Evolutionary conservation across 2,329 filamentous ascomycete species (phyloP).

Genomic region (Dothideomycetes sp.): DNA sequence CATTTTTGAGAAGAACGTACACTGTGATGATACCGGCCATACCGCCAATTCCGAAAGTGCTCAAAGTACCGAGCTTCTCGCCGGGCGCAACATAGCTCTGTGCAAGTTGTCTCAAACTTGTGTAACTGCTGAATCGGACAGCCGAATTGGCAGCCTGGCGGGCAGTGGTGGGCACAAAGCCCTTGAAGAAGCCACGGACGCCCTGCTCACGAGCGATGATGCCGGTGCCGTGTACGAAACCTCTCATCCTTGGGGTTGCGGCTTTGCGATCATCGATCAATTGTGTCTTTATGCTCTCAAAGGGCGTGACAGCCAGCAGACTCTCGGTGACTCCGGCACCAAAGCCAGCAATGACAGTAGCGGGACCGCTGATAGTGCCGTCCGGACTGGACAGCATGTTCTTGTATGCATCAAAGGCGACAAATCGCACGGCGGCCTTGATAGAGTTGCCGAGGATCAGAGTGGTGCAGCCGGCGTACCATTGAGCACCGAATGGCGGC

Average conservation of each 20-base stretch:
- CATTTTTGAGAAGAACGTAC: conserved; percentile 38
- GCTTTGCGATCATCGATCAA: conserved; percentile 94
- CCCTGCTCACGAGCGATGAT: conserved; percentile 85
- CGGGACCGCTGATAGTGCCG: conserved; percentile 81
- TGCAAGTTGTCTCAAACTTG: conserved; percentile 76
- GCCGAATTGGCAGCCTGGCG: conserved; percentile 92
- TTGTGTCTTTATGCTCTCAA: conserved; percentile 97
- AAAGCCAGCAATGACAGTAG: conserved; percentile 87
- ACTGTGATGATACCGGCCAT: conserved; percentile 87
- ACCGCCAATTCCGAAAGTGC: conserved; percentile 86
- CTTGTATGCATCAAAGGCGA: conserved; percentile 95
- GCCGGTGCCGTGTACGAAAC: conserved; percentile 81
- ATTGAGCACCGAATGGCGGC: conserved; percentile 86
- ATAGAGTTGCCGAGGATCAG: conserved; percentile 92
- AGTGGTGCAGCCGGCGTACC: conserved; percentile 97
- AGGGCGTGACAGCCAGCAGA: conserved; percentile 85
- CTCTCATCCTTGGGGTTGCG: conserved; percentile 73
- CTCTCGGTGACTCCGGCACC: conserved; percentile 92
- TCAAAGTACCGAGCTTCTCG: conserved; percentile 80
- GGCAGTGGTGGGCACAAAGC: conserved; percentile 88
- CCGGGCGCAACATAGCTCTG: conserved; percentile 89
- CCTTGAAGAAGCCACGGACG: conserved; percentile 88
- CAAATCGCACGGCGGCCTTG: conserved; percentile 93
- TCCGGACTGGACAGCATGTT: conserved; percentile 68
- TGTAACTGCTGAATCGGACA: conserved; percentile 83